phyloP scores from a whole-genome alignment of 1,139 yeast genomes.

The Kazachstania sp. region DNA sequence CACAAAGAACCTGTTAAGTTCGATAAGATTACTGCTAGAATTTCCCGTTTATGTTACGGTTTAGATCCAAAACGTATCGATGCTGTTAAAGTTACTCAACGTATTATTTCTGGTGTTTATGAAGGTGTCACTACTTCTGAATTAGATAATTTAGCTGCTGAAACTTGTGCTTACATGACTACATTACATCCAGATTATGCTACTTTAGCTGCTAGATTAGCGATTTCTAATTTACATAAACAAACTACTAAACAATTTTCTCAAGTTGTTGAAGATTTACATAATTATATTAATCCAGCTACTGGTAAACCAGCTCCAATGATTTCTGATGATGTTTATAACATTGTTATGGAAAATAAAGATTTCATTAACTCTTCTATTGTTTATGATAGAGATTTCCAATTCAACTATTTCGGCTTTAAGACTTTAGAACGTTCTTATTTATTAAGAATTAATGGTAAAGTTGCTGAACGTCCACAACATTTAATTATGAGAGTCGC shows the following conservation, averaged over 20 bases:
- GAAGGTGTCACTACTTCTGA: slow-evolving; percentile 96
- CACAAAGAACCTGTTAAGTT: slow-evolving; percentile 80
- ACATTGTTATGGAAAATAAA: slow-evolving; percentile 52
- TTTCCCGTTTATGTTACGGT: slow-evolving; percentile 67
- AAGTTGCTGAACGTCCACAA: slow-evolving; percentile 85
- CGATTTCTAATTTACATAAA: slow-evolving; percentile 90
- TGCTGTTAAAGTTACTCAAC: slow-evolving; percentile 81
- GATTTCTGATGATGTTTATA: slow-evolving; percentile 65
- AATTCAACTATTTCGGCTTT: slow-evolving; percentile 78
- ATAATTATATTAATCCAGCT: slow-evolving; percentile 64
- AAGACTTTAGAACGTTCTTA: slow-evolving; percentile 82
- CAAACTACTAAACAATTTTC: slow-evolving; percentile 89
- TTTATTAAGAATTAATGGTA: slow-evolving; percentile 58
- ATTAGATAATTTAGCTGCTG: slow-evolving; percentile 93
- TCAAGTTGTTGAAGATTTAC: slow-evolving; percentile 62
- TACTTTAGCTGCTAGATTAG: slow-evolving; percentile 90
- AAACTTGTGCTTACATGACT: slow-evolving; percentile 97
- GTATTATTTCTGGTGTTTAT: slow-evolving; percentile 82
- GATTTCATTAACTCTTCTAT: slow-evolving; percentile 75
- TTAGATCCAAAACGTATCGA: slow-evolving; percentile 77
- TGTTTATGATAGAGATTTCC: slow-evolving; percentile 75
- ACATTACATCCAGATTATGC: slow-evolving; percentile 97
- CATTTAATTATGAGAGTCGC: slow-evolving; percentile 86
- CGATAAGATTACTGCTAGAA: slow-evolving; percentile 63
- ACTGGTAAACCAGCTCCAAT: slow-evolving; percentile 66